Conservation (phyloP, 345 rosid genomes). For the Gossypium bickii region DNA sequence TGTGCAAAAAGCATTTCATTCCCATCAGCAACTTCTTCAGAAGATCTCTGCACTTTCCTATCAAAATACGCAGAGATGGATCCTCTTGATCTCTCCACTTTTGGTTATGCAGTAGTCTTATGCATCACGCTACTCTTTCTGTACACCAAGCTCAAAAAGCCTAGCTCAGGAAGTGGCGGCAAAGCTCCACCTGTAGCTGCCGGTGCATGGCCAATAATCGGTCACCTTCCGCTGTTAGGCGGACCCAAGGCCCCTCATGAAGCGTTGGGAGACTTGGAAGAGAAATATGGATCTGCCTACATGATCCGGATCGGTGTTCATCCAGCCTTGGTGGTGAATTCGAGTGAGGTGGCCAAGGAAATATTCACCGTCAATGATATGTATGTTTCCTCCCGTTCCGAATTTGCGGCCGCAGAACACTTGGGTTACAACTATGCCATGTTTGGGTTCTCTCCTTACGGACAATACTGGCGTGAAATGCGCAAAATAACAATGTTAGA, state of each 20-base stretch:
- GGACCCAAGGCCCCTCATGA: slow-evolving; percentile 23
- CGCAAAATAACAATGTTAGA: slow-evolving; percentile 29
- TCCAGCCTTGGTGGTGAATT: slow-evolving; percentile 26
- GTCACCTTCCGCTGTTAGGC: slow-evolving; percentile 26
- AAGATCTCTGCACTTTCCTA: neutral
- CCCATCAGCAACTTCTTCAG: neutral
- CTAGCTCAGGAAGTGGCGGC: neutral
- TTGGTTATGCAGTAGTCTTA: neutral
- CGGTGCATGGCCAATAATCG: slow-evolving; percentile 42
- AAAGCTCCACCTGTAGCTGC: slow-evolving; percentile 24
- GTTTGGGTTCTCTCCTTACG: slow-evolving; percentile 29
- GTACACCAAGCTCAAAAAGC: slow-evolving; percentile 13
- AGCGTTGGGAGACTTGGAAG: slow-evolving; percentile 26
- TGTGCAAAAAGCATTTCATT: neutral
- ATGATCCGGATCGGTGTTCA: slow-evolving; percentile 25
- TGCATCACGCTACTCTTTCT: slow-evolving; percentile 12
- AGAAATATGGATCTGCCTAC: slow-evolving; percentile 33
- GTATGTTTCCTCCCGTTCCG: slow-evolving; percentile 23
- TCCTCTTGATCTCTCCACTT: neutral
- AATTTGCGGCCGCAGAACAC: slow-evolving; percentile 9
- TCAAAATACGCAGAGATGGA: neutral
- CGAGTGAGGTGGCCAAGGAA: slow-evolving; percentile 30
- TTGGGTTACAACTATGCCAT: slow-evolving; percentile 32
- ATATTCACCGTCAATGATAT: slow-evolving; percentile 31
- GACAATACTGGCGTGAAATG: slow-evolving; percentile 42